Evolutionary conservation across 441 rosid species (phyloP).

Genomic region (Eutrema salsugineum): DNA sequence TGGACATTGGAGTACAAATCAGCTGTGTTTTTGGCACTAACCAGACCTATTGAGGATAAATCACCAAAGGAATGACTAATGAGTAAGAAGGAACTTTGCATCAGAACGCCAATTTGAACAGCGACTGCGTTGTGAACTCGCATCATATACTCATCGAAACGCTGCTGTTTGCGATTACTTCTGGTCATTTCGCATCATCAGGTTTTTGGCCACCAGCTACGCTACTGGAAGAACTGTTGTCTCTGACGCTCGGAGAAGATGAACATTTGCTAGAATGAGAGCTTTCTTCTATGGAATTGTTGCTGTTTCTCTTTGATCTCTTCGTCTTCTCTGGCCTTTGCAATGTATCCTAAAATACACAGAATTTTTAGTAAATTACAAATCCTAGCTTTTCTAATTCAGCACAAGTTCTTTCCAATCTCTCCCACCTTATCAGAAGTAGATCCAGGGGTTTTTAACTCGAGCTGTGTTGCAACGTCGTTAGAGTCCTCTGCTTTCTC

Average conservation of each 20-base stretch:
- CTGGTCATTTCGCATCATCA: slow-evolving; percentile 36
- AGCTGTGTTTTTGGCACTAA: background rate
- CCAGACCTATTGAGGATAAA: background rate
- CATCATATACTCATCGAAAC: background rate
- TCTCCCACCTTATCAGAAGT: slow-evolving; percentile 58
- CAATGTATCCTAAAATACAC: slow-evolving; percentile 47
- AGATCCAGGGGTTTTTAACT: slow-evolving; percentile 81
- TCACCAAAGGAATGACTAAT: background rate
- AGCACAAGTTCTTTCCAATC: background rate
- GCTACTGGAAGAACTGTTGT: slow-evolving; percentile 71
- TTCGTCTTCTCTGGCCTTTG: slow-evolving; percentile 44
- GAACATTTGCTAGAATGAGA: slow-evolving; percentile 63
- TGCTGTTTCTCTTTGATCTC: slow-evolving; percentile 42
- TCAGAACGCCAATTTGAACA: background rate
- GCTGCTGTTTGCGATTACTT: background rate
- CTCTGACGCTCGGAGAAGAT: slow-evolving; percentile 63
- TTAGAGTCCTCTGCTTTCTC: slow-evolving; percentile 56
- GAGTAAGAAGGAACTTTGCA: background rate
- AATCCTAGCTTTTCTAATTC: no score
- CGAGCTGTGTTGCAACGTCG: slow-evolving; percentile 70
- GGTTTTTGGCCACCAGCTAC: slow-evolving; percentile 49
- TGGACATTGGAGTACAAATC: slow-evolving; percentile 6
- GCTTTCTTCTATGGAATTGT: slow-evolving; percentile 42
- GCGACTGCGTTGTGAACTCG: background rate
- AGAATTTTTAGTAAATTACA: background rate